These are phyloP conservation scores for Ustilago crameri DNA, from an alignment of 1,284 basidiomycete species.

Conservation along the genomic window DNA sequence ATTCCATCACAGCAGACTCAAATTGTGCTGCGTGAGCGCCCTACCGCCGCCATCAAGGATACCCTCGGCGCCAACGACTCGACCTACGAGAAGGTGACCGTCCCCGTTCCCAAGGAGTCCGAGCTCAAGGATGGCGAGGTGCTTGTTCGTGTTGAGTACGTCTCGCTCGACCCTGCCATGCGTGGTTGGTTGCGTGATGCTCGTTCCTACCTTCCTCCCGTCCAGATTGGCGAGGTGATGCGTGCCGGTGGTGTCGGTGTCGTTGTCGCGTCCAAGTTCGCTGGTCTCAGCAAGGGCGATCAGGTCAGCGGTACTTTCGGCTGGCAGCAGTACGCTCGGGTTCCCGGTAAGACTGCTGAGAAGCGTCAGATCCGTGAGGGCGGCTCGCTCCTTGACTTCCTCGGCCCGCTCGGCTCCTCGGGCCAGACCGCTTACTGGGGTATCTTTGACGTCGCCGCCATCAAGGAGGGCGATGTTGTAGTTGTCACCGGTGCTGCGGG, in stretches of 20 bases:
- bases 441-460: slow-evolving; percentile 51
- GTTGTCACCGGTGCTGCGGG: slow-evolving; percentile 62
- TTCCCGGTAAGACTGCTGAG: slow-evolving; percentile 43
- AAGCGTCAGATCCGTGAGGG: slow-evolving; percentile 40
- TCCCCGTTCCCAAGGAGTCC: slow-evolving; percentile 32
- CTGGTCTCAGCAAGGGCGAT: slow-evolving; percentile 49
- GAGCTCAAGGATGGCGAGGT: slow-evolving; percentile 59
- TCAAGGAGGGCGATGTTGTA: slow-evolving; percentile 55
- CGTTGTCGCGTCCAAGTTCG: slow-evolving; percentile 71
- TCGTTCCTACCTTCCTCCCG: slow-evolving; percentile 71
- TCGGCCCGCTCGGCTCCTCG: slow-evolving; percentile 66
- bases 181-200: slow-evolving; percentile 80
- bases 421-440: slow-evolving; percentile 69
- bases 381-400: slow-evolving; percentile 55
- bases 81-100: slow-evolving; percentile 54
- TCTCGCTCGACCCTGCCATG: slow-evolving; percentile 72
- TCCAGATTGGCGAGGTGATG: slow-evolving; percentile 85
- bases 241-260: slow-evolving; percentile 78
- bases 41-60: slow-evolving; percentile 59
- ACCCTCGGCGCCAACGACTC: slow-evolving; percentile 48
- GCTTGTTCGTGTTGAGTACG: slow-evolving; percentile 64
- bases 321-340: slow-evolving; percentile 54
- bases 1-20: slow-evolving; percentile 43
- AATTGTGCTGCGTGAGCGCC: slow-evolving; percentile 66
- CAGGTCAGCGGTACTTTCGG: slow-evolving; percentile 48